phyloP scores from a whole-genome alignment of 306 rosid genomes.

The Prunus salicina region DNA sequence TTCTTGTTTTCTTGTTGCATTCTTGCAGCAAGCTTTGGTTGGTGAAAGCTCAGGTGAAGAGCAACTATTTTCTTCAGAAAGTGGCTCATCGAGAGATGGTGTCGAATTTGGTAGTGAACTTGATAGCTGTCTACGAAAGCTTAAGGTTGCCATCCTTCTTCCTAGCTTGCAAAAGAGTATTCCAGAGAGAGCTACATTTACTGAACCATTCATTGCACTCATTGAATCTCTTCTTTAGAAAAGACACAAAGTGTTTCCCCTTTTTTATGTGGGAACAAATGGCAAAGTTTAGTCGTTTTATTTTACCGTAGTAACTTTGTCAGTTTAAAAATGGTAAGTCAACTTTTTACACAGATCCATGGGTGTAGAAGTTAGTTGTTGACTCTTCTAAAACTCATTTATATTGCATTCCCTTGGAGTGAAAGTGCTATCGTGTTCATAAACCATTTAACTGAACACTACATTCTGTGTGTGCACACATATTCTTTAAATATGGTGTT shows the following conservation, averaged over 20 bases:
- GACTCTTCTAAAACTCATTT: too few relatives aligned
- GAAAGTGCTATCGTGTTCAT: background rate
- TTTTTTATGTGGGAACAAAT: background rate
- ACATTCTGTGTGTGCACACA: background rate
- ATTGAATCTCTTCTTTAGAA: too few relatives aligned
- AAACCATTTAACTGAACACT: background rate
- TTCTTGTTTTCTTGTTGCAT: conserved; percentile 5
- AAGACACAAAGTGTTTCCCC: too few relatives aligned
- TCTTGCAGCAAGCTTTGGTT: conserved; percentile 85
- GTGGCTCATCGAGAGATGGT: conserved; percentile 50
- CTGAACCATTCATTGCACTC: too few relatives aligned
- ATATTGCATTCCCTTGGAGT: background rate
- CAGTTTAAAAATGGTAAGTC: too few relatives aligned
- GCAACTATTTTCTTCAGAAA: conserved; percentile 78
- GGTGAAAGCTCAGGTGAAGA: conserved; percentile 86
- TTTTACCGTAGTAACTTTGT: too few relatives aligned
- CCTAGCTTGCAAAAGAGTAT: too few relatives aligned
- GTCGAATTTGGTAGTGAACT: conserved; percentile 47
- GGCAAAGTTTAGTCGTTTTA: background rate
- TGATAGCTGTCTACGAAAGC: conserved; percentile 58
- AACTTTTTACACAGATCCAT: too few relatives aligned
- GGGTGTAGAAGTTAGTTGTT: too few relatives aligned
- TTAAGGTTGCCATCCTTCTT: conserved; percentile 46
- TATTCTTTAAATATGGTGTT: background rate
- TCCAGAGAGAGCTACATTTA: too few relatives aligned